Evolutionary conservation across 129 eudicot genomes (phyloP), one percentile per base, ranked within the genome.

Genomic region (sunflower (Helianthus annuus)): DNA sequence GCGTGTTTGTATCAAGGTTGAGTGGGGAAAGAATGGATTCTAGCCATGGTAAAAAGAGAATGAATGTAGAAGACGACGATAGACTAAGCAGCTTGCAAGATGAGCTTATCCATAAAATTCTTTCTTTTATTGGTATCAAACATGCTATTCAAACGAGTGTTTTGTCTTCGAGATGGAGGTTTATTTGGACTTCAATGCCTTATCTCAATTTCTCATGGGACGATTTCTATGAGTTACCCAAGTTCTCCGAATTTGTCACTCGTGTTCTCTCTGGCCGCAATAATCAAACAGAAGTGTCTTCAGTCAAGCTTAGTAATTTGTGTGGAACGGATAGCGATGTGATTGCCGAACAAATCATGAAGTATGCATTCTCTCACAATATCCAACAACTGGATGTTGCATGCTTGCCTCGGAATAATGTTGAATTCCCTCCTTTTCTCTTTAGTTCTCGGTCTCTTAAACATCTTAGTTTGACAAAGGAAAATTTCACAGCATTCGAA

Each of bases 31-130:
- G 10, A 42, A 42, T 42, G 46, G 46, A 42, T 15, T 19, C 44
- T 53, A 39, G 44, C 27, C 54, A 24, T 17, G 68, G 32, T 54
- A 52, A 74, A 36, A 19, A 22, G 27, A 74, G 64, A 64, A 10
- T 2, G 22, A 8, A 39, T 60, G 8, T 49, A 9, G 44, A 36
- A 22, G 65, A 61, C 1, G 32, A 27, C 32, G 81, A 77, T 44
- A 69, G 76, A 61, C n/a, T 77, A 42, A 77, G 81, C 81, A 38
- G 49, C 71, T 77, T 77, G 71, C 81, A 76, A 0, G 49, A 38
- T 61, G 76, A 69, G 36, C 64, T 77, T 52, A 69, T 77, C 19
- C 81, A 61, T 51, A 34, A 61, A 52, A 77, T 77, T 46, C 65
- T 77, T 6, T 69, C 81, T 15, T 62, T 19, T 51, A 13, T 45